Conservation (phyloP, 192 early-diverging fungal genomes). For the Neocallimastix lanati region DNA sequence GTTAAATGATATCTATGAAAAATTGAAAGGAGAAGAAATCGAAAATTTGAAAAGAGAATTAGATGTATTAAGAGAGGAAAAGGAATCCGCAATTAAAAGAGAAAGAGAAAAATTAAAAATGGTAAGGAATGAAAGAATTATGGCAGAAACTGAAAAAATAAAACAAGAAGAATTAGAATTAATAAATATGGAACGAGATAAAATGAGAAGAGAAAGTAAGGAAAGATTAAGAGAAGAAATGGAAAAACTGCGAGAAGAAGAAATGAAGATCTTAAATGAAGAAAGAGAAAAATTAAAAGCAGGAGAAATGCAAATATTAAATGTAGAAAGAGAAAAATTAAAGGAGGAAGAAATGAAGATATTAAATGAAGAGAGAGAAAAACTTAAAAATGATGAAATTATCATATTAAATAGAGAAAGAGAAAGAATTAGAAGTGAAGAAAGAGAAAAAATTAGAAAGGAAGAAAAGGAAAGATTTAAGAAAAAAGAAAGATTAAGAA, state of each 20-base stretch:
- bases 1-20: no score
- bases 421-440: not conserved
- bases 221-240: not conserved
- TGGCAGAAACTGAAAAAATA: not conserved
- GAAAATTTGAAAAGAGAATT: no score
- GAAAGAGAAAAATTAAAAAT: not conserved
- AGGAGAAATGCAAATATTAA: not conserved
- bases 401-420: not conserved
- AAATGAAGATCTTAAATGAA: not conserved
- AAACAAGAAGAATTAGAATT: not conserved
- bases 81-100: not conserved
- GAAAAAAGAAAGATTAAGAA: not conserved
- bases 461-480: not conserved
- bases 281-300: not conserved
- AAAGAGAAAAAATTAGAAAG: not conserved
- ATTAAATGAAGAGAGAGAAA: not conserved
- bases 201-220: not conserved
- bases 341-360: not conserved
- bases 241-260: not conserved
- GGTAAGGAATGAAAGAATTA: not conserved
- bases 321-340: not conserved
- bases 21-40: no score
- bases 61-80: not conserved
- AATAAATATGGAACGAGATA: not conserved
- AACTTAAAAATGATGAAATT: not conserved